Base-by-base conservation (phyloP, 768 basidiomycete species). In the Pholiota conissans region DNA sequence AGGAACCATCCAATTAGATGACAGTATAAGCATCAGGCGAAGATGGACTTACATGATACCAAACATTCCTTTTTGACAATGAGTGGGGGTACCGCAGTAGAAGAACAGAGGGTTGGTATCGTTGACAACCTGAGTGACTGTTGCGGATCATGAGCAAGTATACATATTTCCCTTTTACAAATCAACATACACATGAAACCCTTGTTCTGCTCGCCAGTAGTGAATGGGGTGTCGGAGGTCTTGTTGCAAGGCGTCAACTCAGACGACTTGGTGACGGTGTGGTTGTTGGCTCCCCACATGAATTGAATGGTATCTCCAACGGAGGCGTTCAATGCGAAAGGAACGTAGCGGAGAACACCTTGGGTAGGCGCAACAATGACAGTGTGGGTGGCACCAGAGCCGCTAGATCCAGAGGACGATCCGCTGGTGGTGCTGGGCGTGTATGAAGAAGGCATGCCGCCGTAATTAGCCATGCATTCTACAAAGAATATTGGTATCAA, bases 41-140 rank as follows among this genome's bases (percentile, higher is more conserved):
- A 22, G 40, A 57, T 16, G 18, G 13, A 68, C 74, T 57, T 65
- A 83, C 81, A 89, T 85, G 74, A 89, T 81, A 74, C 89, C 90
- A 69, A 90, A 93, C 90, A 93, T 93, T 65, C 90, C 91, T 79
- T 89, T 86, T 68, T 83, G 71, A 69, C 91, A 93, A 70, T 93
- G 91, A 55, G 64, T 73, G 42, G 87, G 83, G 47, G 83, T 82
- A 60, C 75, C 84, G 71, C 90, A 93, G 78, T 85, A 87, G 84
- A 78, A 90, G 83, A 80, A 91, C 54, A 77, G 78, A n/a, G 89
- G 80, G 65, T 84, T 78, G 51, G 89, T 90, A 71, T 83, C 79
- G 72, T 90, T 91, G 71, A 91, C 83, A 55, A 82, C 79, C 73
- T 87, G 84, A 46, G 79, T 81, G 79, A 90, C 84, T 84, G 49